Evolutionary conservation across 345 rosid species (phyloP).

Genomic region (Raphanus sativus): DNA sequence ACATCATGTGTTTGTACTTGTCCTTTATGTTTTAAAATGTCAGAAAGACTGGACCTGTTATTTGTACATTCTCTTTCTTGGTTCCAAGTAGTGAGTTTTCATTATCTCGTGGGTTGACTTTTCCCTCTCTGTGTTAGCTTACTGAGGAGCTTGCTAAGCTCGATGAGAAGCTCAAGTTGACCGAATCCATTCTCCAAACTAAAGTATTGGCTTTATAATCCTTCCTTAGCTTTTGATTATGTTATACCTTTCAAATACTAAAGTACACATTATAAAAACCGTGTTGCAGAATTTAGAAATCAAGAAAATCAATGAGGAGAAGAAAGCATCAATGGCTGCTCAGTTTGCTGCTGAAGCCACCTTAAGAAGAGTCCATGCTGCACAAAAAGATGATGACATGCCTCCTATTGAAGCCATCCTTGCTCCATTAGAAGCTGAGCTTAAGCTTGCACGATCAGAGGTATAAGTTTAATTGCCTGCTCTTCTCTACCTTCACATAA

Average conservation of each 20-base stretch:
- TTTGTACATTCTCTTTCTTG: not conserved
- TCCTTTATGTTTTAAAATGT: not conserved
- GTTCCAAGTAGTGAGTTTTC: not conserved
- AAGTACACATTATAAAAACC: not conserved
- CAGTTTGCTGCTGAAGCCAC: conserved; percentile 99
- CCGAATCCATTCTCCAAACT: conserved; percentile 85
- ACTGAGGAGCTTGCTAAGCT: conserved; percentile 84
- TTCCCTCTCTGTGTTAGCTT: conserved; percentile 44
- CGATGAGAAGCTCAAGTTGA: conserved; percentile 93
- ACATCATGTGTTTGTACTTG: conserved; percentile 1
- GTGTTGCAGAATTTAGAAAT: conserved; percentile 87
- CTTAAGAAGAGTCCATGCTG: conserved; percentile 98
- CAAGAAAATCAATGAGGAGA: conserved; percentile 97
- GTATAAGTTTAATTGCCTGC: conserved; percentile 31
- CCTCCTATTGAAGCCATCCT: conserved; percentile 99
- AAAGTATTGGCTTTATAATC: conserved; percentile 47
- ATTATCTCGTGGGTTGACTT: conserved; percentile 18
- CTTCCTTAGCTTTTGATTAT: not conserved
- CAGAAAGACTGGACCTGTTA: not conserved
- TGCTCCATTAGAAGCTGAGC: conserved; percentile 99
- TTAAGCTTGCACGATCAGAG: conserved; percentile 96
- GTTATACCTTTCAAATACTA: not conserved
- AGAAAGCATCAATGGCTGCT: conserved; percentile 99
- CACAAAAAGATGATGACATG: conserved; percentile 99
- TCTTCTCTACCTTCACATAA: not conserved